Conservation (phyloP, 1,139 yeast genomes). For the Scheffersomyces segobiensis region DNA sequence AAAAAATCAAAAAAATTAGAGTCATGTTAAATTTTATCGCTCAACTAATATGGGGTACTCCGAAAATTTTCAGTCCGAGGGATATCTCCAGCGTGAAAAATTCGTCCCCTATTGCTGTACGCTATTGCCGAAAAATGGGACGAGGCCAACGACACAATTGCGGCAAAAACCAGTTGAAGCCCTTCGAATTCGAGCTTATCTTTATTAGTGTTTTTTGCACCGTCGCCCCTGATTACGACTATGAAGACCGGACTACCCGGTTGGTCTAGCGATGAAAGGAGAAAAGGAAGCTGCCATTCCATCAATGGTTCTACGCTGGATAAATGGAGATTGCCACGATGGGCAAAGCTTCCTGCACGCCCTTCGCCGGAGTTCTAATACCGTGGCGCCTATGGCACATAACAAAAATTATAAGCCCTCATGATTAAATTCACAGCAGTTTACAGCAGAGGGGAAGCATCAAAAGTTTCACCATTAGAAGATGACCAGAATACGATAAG, state of each 20-base stretch:
- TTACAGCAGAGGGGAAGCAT: background rate
- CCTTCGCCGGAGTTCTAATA: background rate
- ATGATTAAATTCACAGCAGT: background rate
- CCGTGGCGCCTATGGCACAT: background rate
- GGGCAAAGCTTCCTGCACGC: background rate
- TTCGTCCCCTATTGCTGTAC: background rate
- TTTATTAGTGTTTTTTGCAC: too few species aligned
- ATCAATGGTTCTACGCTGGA: background rate
- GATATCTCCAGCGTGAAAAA: background rate
- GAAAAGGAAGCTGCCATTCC: background rate
- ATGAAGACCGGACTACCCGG: background rate
- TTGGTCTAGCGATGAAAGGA: background rate
- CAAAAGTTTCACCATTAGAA: background rate
- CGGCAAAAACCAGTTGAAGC: background rate
- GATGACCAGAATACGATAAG: background rate
- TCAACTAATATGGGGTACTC: background rate
- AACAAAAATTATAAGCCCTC: background rate
- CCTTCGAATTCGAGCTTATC: too few species aligned
- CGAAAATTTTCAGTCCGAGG: slow-evolving; percentile 1
- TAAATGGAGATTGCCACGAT: background rate
- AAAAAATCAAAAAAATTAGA: background rate
- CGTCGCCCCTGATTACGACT: background rate
- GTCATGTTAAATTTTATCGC: background rate
- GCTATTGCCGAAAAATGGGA: background rate
- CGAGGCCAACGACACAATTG: background rate